These are phyloP conservation scores for Hyaloscypha bicolor DNA, from an alignment of 495 filamentous ascomycete genomes.

Conservation along the genomic window DNA sequence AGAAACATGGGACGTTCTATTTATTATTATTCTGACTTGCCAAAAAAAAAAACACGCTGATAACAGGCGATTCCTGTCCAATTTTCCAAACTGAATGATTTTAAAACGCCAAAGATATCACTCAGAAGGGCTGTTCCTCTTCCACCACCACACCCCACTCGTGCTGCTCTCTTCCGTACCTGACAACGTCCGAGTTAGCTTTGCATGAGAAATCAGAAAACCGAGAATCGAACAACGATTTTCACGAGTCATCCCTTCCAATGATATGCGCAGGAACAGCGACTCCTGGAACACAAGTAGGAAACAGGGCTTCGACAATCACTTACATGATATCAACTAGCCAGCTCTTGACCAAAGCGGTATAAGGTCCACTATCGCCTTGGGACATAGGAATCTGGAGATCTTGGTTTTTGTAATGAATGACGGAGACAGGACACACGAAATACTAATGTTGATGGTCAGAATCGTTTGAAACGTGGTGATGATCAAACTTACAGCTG, in stretches of 20 bases:
- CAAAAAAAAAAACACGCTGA: not conserved
- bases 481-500: conserved; percentile 63
- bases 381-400: conserved; percentile 65
- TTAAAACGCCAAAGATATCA: not conserved
- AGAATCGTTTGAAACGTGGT: not conserved
- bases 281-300: not conserved
- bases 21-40: not conserved
- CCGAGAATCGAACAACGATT: too few relatives aligned
- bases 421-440: conserved; percentile 71
- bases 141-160: conserved; percentile 79
- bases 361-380: conserved; percentile 63
- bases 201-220: not conserved
- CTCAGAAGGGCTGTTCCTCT: conserved; percentile 42
- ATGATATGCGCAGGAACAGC: too few relatives aligned
- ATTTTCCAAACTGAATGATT: not conserved
- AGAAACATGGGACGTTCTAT: not conserved
- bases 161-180: conserved; percentile 69
- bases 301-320: not conserved
- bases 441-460: conserved; percentile 61
- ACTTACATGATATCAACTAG: conserved; percentile 76
- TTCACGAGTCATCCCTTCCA: too few relatives aligned
- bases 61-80: not conserved
- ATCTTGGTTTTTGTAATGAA: conserved; percentile 72
- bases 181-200: not conserved
- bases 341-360: conserved; percentile 73